Evolutionary conservation across 768 basidiomycete species (phyloP), one percentile per base, ranked within the genome.

Genomic region (Trametes cingulata): DNA sequence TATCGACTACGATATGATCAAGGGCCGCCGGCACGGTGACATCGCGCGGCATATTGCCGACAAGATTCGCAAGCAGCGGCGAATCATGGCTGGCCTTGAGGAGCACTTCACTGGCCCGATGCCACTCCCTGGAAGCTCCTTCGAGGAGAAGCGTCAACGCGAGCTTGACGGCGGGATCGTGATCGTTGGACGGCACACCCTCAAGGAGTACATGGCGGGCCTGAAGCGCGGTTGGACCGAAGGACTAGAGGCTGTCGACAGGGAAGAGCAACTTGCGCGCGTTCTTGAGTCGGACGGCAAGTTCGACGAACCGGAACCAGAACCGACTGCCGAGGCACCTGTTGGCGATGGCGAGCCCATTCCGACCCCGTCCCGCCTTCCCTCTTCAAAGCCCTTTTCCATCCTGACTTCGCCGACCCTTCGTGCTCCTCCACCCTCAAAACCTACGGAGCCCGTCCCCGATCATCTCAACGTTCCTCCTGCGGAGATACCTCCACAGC

Each of bases 201-300:
- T 96, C 74, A 99, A 98, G 76, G 97, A 99, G 76, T 98, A 91
- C 72, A 85, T 98, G 84, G 81, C 86, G 55, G 97, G 96, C 2
- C 70, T 98, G 41, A 84, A 82, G 69, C 80, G 82, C 54, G 97
- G 97, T 2, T 99, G 92, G 91, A 85, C 87, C 19, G 86, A 86
- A 27, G 78, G 84, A 1, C 72, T 93, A 33, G 81, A 87, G 47
- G 81, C 82, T 51, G 76, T 88, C 53, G 90, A 92, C 69, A 74
- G 77, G 36, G 93, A 95, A 58, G 88, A 93, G 53, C 72, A 76
- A 36, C 76, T 95, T n/a, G 79, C 90, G 0, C 80, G 77, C 55
- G 79, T 82, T 62, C 73, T 95, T 47, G 86, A 86, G 66, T 76
- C 79, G 25, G 93, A 97, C 70, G 84, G 86, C 3, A 79, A 80